Evolutionary conservation across 1,284 basidiomycete genomes (phyloP), one percentile per base, ranked within the genome.

Genomic region (Apiotrichum porosum): DNA sequence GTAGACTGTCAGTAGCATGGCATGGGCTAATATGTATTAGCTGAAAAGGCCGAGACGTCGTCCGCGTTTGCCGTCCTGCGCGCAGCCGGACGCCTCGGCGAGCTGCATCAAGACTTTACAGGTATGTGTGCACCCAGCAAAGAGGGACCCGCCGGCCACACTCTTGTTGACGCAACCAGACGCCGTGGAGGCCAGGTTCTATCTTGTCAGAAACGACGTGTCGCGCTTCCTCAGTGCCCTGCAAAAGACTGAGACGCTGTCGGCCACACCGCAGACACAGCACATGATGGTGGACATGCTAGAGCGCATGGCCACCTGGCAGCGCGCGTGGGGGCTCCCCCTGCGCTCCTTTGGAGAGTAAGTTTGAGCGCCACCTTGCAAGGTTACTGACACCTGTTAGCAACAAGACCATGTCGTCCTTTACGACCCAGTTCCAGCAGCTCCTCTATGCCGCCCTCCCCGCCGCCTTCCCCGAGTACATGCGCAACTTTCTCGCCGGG

Each of bases 391-490:
- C 49, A 2, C 34, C 12, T 14, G 9, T 19, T 39, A 61, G 60
- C 23, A 37, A 49, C 32, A 57, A 59, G 37, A 37, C 60, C 33
- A 52, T 66, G 47, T 44, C 44, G 23, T 32, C 47, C 30, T 68
- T 61, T 54, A 65, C 60, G 9, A 42, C 52, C 10, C 57, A 58
- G 14, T 66, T 63, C 52, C 69, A 70, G 39, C 60, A 64, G 6
- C 62, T 65, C 18, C 53, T 71, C 9, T 69, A 75, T 44, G 57
- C 69, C n/a, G 53, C 60, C 21, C 56, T 72, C 8, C 63, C 69
- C 4, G 38, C 61, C 0, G 41, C 57, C 19, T 71, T 75, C 42
- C 66, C 68, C 4, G 38, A 49, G 13, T 55, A 68, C 47, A 54
- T 71, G 9, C 51, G 65, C 8, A 37, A 47, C 15, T 69, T 69